phyloP scores from a whole-genome alignment of 768 basidiomycete genomes.

The Auriscalpium microsporum region DNA sequence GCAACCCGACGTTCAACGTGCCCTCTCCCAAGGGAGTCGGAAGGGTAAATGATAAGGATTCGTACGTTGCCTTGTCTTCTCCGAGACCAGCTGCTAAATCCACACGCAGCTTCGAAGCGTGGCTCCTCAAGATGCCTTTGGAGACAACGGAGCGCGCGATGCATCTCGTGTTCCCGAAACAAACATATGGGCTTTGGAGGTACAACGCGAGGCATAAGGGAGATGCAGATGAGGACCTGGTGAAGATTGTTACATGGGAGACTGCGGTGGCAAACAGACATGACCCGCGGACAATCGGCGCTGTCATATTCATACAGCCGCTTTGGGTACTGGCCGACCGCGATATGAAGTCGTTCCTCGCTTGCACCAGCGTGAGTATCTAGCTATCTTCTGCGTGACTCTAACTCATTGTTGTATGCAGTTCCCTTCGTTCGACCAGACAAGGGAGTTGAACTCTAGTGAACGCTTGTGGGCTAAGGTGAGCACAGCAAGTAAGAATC shows the following conservation, averaged over 20 bases:
- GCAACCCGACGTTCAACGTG: neutral
- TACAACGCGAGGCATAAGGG: conserved; percentile 6
- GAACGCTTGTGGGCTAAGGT: neutral
- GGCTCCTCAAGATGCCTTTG: conserved; percentile 10
- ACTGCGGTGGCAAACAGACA: conserved; percentile 1
- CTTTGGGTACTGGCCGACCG: conserved; percentile 7
- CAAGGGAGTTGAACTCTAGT: neutral
- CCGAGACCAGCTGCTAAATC: neutral
- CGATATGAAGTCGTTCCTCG: neutral
- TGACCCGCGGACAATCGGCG: too few species aligned
- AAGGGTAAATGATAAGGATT: neutral
- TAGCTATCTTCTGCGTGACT: neutral
- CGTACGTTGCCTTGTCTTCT: too few species aligned
- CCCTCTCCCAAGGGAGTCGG: neutral
- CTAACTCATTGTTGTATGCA: neutral
- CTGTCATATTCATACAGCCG: conserved; percentile 1
- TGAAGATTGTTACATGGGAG: conserved; percentile 10
- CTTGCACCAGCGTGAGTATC: neutral
- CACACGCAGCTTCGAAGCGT: neutral
- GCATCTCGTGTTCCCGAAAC: conserved; percentile 8
- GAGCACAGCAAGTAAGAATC: conserved; percentile 2
- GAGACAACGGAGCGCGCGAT: conserved; percentile 7
- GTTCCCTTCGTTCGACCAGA: conserved; percentile 5
- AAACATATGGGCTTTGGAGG: neutral
- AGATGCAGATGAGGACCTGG: conserved; percentile 6